Percentiles rank a stretch among this genome's conserved stretches.
phyloP scores from a whole-genome alignment of 805 yeast genomes.

The Sungouiozyma ichnusensis region DNA sequence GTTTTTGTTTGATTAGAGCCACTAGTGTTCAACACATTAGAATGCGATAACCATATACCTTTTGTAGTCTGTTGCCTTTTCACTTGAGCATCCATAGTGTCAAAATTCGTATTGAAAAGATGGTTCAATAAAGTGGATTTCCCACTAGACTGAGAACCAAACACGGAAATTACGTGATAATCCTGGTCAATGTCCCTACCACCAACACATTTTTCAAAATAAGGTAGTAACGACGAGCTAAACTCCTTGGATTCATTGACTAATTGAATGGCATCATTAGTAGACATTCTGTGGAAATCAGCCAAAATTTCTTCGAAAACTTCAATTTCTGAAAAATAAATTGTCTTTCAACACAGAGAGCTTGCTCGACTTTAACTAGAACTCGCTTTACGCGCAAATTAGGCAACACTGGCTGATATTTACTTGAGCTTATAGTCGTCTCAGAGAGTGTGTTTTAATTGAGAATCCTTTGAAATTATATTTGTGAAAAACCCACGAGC shows the following conservation, averaged over 20 bases:
- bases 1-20: slow-evolving; percentile 6
- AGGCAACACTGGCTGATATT: too few species aligned
- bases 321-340: too few species aligned
- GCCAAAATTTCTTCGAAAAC: background rate
- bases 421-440: too few species aligned
- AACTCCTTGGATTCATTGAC: slow-evolving; percentile 44
- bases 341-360: too few species aligned
- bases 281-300: background rate
- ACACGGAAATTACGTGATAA: slow-evolving; percentile 88
- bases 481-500: too few species aligned
- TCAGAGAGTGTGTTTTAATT: too few species aligned
- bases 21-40: slow-evolving; percentile 31
- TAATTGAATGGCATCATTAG: slow-evolving; percentile 35
- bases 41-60: slow-evolving; percentile 68
- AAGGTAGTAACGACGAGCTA: slow-evolving; percentile 21
- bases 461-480: too few species aligned
- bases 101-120: slow-evolving; percentile 77
- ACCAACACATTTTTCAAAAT: slow-evolving; percentile 15
- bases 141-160: slow-evolving; percentile 96
- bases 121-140: slow-evolving; percentile 85
- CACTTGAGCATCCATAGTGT: slow-evolving; percentile 76
- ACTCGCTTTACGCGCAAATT: too few species aligned
- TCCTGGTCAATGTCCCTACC: slow-evolving; percentile 44
- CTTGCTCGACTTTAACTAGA: too few species aligned
- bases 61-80: slow-evolving; percentile 84